Evolutionary conservation across 441 rosid species (phyloP), one percentile per base, ranked within the genome.

Genomic region (Bocquillonia castaneifolia): DNA sequence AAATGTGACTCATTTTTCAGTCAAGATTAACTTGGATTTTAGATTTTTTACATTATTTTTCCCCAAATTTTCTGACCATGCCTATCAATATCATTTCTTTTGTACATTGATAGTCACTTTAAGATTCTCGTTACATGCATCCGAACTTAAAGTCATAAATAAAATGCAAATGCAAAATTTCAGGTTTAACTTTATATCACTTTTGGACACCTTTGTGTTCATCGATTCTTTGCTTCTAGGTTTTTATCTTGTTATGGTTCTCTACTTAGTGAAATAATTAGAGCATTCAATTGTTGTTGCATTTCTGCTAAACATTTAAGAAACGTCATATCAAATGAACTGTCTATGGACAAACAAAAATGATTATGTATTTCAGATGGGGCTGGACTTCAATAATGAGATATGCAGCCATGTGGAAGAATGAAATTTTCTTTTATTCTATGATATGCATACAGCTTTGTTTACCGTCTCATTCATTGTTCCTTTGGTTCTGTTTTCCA

Each of bases 401-500:
- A 34, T 15, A 25, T 51, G 45, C 9, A 14, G 58, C 68, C 17
- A 13, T 32, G 32, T 6, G n/a, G 28, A 5, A 25, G 26, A 28
- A 55, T 67, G 52, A 17, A 42, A 26, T 12, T 20, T 2, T 28
- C 6, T 5, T 12, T 28, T 26, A 13, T 47, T 32, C 28, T 25
- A 50, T 57, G 13, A 47, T 39, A 34, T n/a, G 15, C 23, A 13
- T 13, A 54, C 53, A 31, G 55, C 34, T 42, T 54, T 54, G 31
- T 17, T 29, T 61, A 25, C 5, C 20, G 10, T 39, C 29, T 70
- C 53, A 58, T 37, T 2, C n/a, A 17, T 12, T 58, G 22, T 59
- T 9, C 39, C 71, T 36, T 77, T 47, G 70, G 64, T 66, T 70
- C 26, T 70, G 25, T 68, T 47, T 36, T 75, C 67, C 78, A 91